Conservation (phyloP, 768 basidiomycete species). For the Pilatotrama ljubarskyi region DNA sequence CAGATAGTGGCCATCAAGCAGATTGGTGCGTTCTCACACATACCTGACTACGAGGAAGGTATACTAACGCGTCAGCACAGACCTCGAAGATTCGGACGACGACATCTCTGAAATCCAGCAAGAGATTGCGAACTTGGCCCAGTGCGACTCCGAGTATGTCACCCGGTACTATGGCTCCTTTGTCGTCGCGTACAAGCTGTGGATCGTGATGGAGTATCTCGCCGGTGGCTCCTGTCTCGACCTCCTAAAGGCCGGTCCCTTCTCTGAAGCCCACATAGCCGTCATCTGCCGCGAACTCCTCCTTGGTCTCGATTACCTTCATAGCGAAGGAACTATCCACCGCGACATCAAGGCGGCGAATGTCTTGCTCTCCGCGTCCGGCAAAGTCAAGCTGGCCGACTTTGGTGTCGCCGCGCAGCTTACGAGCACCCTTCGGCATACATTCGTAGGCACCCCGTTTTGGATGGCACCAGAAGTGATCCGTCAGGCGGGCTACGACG, state of each 20-base stretch:
- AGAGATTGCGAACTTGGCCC: constrained; percentile 94
- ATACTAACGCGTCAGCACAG: constrained; percentile 40
- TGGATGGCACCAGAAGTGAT: constrained; percentile 99
- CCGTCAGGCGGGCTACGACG: constrained; percentile 93
- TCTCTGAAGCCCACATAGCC: constrained; percentile 93
- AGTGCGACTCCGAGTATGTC: constrained; percentile 95
- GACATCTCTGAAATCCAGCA: constrained; percentile 99
- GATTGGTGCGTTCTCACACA: constrained; percentile 64
- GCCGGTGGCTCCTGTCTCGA: constrained; percentile 99
- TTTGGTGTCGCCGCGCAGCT: constrained; percentile 98
- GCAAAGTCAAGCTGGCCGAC: constrained; percentile 96
- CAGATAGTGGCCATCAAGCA: constrained; percentile 98
- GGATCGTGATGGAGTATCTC: constrained; percentile 99
- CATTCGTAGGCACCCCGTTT: constrained; percentile 96
- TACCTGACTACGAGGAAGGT: neutral
- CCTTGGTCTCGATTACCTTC: constrained; percentile 93
- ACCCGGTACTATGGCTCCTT: constrained; percentile 97
- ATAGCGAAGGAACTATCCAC: constrained; percentile 93
- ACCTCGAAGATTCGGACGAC: constrained; percentile 97
- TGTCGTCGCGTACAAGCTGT: constrained; percentile 93
- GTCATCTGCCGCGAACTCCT: constrained; percentile 93
- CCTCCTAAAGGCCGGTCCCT: constrained; percentile 87
- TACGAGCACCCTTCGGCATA: constrained; percentile 90
- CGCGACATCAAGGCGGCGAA: constrained; percentile 99
- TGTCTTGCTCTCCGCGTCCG: constrained; percentile 83